phyloP scores from a whole-genome alignment of 352 stramenopile species.

The Phytophthora syringae region DNA sequence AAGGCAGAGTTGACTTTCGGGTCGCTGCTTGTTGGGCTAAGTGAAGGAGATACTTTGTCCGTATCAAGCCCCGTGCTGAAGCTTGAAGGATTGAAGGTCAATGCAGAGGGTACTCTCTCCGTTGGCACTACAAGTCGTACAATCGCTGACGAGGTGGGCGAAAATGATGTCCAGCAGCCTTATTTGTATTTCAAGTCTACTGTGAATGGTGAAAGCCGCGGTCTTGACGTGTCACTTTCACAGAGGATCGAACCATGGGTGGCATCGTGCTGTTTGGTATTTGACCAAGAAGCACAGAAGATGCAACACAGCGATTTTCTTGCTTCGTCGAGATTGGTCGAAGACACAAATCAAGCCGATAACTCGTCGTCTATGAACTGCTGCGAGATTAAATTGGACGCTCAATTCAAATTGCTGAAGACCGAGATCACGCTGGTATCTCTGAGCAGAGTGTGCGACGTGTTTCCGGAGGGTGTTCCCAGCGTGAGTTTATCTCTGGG shows the following conservation, averaged over 20 bases:
- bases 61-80: constrained; percentile 14
- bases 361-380: constrained; percentile 15
- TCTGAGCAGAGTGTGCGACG: constrained; percentile 42
- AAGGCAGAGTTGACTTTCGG: constrained; percentile 13
- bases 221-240: constrained; percentile 25
- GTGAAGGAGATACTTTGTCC: background rate
- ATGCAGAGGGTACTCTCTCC: constrained; percentile 15
- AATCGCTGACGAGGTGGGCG: constrained; percentile 1
- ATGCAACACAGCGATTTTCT: background rate
- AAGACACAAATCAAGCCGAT: background rate
- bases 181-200: constrained; percentile 16
- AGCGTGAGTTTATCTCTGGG: constrained; percentile 51
- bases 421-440: constrained; percentile 45
- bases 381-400: constrained; percentile 51
- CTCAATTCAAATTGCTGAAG: constrained; percentile 68
- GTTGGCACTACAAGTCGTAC: background rate
- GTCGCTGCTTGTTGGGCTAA: constrained; percentile 7
- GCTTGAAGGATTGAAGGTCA: constrained; percentile 30
- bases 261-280: constrained; percentile 18
- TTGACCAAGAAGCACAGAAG: constrained; percentile 4
- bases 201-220: constrained; percentile 28
- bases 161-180: constrained; percentile 4
- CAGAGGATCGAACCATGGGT: constrained; percentile 37
- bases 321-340: background rate
- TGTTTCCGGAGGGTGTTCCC: constrained; percentile 59